Conservation (phyloP, 169 alveolate species). For the Babesia sp. region DNA sequence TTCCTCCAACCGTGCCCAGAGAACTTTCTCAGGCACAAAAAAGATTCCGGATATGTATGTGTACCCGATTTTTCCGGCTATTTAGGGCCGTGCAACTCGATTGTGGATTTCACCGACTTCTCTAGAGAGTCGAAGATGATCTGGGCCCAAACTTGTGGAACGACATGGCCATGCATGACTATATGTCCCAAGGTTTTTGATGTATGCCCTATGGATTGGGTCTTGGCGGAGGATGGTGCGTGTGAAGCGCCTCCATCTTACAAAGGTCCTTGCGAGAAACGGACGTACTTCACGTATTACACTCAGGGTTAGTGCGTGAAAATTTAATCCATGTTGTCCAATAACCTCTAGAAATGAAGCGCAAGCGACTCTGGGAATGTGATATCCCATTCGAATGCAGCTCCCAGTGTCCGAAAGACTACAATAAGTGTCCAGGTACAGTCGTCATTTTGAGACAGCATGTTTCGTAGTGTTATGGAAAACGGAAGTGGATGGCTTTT, state of each 20-base stretch:
- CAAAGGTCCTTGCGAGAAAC: constrained; percentile 58
- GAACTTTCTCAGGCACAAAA: constrained; percentile 42
- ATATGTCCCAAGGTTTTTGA: constrained; percentile 49
- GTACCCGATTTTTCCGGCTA: constrained; percentile 48
- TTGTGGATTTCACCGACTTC: constrained; percentile 47
- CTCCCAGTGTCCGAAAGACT: constrained; percentile 39
- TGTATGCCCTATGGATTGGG: constrained; percentile 65
- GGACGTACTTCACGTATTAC: constrained; percentile 43
- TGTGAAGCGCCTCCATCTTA: constrained; percentile 61
- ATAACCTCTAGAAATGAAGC: constrained; percentile 48
- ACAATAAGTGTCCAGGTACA: constrained; percentile 48
- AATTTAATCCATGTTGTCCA: too few species aligned
- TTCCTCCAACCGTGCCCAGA: constrained; percentile 62
- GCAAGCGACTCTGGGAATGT: constrained; percentile 22
- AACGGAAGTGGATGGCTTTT: constrained; percentile 30
- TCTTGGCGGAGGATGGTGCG: constrained; percentile 35
- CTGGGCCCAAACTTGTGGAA: constrained; percentile 66
- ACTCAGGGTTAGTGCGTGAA: constrained; percentile 43
- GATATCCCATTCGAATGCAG: constrained; percentile 65
- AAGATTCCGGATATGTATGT: constrained; percentile 22
- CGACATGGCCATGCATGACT: constrained; percentile 70
- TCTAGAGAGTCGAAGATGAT: constrained; percentile 46
- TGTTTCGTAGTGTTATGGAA: constrained; percentile 46
- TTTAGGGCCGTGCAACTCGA: constrained; percentile 52
- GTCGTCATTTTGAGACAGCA: background rate